Evolutionary conservation across 768 basidiomycete genomes (phyloP), one percentile per base, ranked within the genome.

Genomic region (Auricularia heimuer): DNA sequence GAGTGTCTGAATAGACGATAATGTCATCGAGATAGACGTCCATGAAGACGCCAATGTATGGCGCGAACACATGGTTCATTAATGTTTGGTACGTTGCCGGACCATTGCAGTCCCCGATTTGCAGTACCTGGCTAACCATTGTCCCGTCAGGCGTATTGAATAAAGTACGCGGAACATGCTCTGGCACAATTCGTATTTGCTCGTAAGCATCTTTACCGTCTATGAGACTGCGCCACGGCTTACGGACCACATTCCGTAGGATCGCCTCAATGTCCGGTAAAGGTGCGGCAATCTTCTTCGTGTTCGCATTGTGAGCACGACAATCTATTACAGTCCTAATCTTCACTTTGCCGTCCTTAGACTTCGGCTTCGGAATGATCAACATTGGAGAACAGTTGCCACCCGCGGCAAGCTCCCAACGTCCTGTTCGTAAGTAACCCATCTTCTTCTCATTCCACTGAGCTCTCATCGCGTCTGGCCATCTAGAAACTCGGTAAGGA

Each of bases 391-490:
- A 34, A n/a, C 67, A 44, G 36, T 67, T 67, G 1, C 8, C 14
- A 11, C 63, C 67, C 10, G 64, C 36, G 12, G 34, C 12, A n/a
- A 63, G n/a, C 60, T 60, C 7, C 67, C 67, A 68, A 11, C 67
- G 16, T 1, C 67, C 67, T 12, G 67, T 65, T 3, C 24, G 24
- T 2, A 67, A 14, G 64, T 68, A 68, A n/a, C 10, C 42, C 3
- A 66, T 44, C 4, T 34, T 12, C 63, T 76, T 73, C 0, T 74
- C 77, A 0, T 76, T 73, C 0, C 42, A 51, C 0, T 80, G 68
- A 44, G 80, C 75, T 16, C 70, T 63, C 2, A 78, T 37, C 0
- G 76, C 67, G 6, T 75, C 68, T 0, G 76, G 73, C 61, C 79
- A 80, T 4, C 69, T 47, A 0, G 77, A 75, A 0, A 71, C 6